Conservation (phyloP, 352 stramenopile species). For the Globisporangium parvum region DNA sequence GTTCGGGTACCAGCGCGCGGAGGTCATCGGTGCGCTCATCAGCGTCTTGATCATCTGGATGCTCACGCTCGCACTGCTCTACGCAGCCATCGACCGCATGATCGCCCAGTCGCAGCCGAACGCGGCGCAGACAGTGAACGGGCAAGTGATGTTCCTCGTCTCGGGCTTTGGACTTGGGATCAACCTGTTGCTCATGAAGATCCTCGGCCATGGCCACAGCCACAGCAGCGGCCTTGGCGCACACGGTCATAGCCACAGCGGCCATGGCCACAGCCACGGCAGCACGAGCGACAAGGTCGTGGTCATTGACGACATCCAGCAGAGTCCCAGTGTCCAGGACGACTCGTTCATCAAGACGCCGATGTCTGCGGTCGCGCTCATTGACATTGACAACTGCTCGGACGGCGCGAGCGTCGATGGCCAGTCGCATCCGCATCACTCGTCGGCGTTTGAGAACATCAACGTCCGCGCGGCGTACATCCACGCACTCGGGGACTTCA, state of each 20-base stretch:
- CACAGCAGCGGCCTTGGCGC: slow-evolving; percentile 26
- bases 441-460: slow-evolving; percentile 77
- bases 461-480: slow-evolving; percentile 98
- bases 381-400: slow-evolving; percentile 33
- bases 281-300: slow-evolving; percentile 19
- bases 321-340: slow-evolving; percentile 36
- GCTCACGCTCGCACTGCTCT: slow-evolving; percentile 89
- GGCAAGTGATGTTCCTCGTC: slow-evolving; percentile 94
- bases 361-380: slow-evolving; percentile 73
- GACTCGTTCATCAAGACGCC: slow-evolving; percentile 58
- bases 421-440: background rate
- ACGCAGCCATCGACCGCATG: slow-evolving; percentile 86
- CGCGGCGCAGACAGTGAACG: slow-evolving; percentile 75
- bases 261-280: slow-evolving; percentile 19
- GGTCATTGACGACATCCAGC: slow-evolving; percentile 24
- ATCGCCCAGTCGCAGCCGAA: slow-evolving; percentile 36
- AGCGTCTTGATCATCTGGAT: slow-evolving; percentile 93
- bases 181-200: slow-evolving; percentile 93
- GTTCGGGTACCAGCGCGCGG: slow-evolving; percentile 95
- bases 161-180: slow-evolving; percentile 91
- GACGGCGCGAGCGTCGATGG: slow-evolving; percentile 6
- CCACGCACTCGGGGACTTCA: slow-evolving; percentile 95
- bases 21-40: slow-evolving; percentile 94
- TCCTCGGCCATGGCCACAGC: slow-evolving; percentile 75
- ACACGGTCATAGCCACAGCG: slow-evolving; percentile 42